Base-by-base conservation (phyloP, 2,329 filamentous ascomycete species). In the Corynespora cassiicola region DNA sequence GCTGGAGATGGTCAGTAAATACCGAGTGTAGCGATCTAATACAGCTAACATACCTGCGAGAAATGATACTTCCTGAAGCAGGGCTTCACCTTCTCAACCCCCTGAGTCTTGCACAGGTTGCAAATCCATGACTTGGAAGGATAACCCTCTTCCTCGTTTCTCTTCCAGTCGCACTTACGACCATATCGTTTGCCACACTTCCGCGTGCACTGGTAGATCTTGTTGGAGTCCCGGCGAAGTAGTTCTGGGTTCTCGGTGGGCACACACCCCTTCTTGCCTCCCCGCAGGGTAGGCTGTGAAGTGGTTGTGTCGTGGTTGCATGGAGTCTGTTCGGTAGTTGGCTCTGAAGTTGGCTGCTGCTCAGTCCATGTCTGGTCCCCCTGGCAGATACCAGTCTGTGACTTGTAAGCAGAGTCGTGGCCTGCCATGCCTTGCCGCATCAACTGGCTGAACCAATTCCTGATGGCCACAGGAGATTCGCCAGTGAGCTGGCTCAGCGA, bases 141-240 rank as follows among this genome's bases (percentile, higher is more conserved):
- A 34, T 68, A 68, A 7, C 58, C 60, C 34, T 68, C 63, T 36
- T 68, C 64, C 27, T 68, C 65, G 21, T 68, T 66, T 31, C 65
- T 52, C 47, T 66, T 68, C 65, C 64, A 68, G 47, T 68, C 65
- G 23, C 63, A 66, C 48, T 68, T 68, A 6, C 64, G 58, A 6
- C 61, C 62, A 43, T 66, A 68, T 7, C 64, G 54, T 41, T 67
- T 68, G 8, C 65, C 65, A 23, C 65, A 68, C 35, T 66, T 66
- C 17, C 64, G 28, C 6, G 65, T 68, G 41, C 65, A 68, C 29
- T 68, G 65, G 40, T 65, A 68, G 25, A 68, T 64, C 20, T 68
- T 68, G 31, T 56, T 65, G 7, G 60, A 41, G 31, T 68, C 64
- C 23, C 64, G 42, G 26, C 47, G 34, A 16, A 68, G 47, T 15